These are phyloP conservation scores for Emergomyces pasteurianus DNA, from an alignment of 2,329 filamentous ascomycete species.

Conservation along the genomic window DNA sequence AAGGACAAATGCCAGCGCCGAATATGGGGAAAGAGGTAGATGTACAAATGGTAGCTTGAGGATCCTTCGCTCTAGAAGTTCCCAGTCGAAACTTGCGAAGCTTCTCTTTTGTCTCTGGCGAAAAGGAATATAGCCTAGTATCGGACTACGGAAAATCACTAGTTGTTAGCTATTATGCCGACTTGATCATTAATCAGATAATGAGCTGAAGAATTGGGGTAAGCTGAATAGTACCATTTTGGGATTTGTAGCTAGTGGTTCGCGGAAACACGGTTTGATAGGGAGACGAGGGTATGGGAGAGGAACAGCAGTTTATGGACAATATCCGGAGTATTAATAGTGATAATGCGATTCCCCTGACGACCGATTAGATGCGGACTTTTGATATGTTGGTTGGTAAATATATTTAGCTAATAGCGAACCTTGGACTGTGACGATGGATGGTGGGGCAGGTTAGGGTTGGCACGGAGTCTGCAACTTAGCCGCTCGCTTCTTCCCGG, in stretches of 20 bases:
- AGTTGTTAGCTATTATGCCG: neutral
- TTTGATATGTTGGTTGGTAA: neutral
- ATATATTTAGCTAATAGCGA: neutral
- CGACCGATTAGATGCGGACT: neutral
- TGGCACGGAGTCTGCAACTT: neutral
- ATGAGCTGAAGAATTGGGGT: neutral
- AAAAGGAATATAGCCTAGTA: conserved; percentile 84
- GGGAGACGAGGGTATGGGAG: neutral
- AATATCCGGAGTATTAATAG: neutral
- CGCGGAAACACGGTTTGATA: neutral
- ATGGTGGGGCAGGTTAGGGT: neutral
- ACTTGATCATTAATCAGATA: neutral
- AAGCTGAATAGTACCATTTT: neutral
- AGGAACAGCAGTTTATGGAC: neutral
- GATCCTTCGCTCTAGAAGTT: conserved; percentile 73
- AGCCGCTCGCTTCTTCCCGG: neutral
- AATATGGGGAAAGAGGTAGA: conserved; percentile 23
- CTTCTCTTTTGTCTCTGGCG: conserved; percentile 74
- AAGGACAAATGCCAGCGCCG: neutral
- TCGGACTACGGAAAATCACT: conserved; percentile 51
- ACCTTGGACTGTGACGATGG: neutral
- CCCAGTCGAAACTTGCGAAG: conserved; percentile 89
- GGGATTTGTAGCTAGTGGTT: neutral
- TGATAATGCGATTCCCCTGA: neutral
- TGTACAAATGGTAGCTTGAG: conserved; percentile 89